Percentiles rank a stretch among this genome's conserved stretches.
Evolutionary conservation across 371 early-diverging fungal genomes (phyloP).

Genomic region (Apophysomyces trapeziformis): DNA sequence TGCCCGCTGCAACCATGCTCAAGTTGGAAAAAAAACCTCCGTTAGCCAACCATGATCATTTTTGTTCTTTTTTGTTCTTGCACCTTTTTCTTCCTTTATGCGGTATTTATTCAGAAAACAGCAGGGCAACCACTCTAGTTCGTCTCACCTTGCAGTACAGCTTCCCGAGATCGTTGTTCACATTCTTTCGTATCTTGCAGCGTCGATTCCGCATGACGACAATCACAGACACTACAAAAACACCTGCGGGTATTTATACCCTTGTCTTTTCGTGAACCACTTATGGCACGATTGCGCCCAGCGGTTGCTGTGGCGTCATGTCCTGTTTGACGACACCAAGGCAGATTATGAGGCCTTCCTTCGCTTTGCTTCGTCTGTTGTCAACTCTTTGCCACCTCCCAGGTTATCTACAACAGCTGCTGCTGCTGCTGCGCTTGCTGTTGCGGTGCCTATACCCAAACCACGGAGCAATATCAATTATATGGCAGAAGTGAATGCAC

Average conservation of each 20-base stretch:
- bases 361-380: conserved; percentile 17
- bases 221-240: not conserved
- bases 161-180: conserved; percentile 47
- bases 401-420: not conserved
- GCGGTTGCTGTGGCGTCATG: conserved; percentile 38
- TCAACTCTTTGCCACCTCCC: not conserved
- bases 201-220: conserved; percentile 9
- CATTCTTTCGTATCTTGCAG: conserved; percentile 32
- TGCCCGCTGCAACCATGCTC: not conserved
- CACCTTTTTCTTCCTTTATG: conserved; percentile 19
- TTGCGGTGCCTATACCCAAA: conserved; percentile 16
- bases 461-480: not conserved
- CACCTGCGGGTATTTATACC: conserved; percentile 24
- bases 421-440: conserved; percentile 20
- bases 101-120: conserved; percentile 14
- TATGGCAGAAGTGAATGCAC: not conserved
- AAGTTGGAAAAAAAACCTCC: conserved; percentile 18
- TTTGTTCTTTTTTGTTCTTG: conserved; percentile 18
- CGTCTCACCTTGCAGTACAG: conserved; percentile 29
- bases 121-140: conserved; percentile 9
- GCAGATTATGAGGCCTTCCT: conserved; percentile 17
- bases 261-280: conserved; percentile 45
- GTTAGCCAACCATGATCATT: conserved; percentile 12
- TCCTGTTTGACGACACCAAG: conserved; percentile 38
- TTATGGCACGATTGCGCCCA: conserved; percentile 47